Conservation (phyloP, 2,329 filamentous ascomycete genomes). For the Epichloe sp. region DNA sequence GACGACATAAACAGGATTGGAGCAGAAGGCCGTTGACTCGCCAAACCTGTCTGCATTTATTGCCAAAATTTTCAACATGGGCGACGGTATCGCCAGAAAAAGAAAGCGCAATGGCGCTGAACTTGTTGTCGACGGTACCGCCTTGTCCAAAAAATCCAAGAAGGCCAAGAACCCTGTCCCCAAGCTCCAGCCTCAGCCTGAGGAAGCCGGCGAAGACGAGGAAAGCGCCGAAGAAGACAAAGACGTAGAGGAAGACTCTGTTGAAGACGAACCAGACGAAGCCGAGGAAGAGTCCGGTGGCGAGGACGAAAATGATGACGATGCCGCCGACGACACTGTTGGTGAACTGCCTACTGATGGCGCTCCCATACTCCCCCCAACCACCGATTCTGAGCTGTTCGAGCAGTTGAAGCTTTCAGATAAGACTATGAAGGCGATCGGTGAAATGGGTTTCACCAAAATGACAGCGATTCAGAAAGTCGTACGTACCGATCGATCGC, state of each 20-base stretch:
- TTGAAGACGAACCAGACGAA: constrained; percentile 15
- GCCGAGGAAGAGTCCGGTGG: constrained; percentile 12
- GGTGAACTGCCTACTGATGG: constrained; percentile 24
- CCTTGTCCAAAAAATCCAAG: constrained; percentile 26
- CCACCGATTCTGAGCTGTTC: constrained; percentile 57
- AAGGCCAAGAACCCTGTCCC: constrained; percentile 26
- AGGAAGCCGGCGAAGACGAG: constrained; percentile 16
- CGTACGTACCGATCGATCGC: constrained; percentile 10
- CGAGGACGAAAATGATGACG: constrained; percentile 9
- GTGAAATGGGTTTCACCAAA: constrained; percentile 82
- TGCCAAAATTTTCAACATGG: constrained; percentile 15
- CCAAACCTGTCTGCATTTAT: neutral
- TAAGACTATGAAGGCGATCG: constrained; percentile 76
- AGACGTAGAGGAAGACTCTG: constrained; percentile 10
- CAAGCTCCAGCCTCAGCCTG: constrained; percentile 15
- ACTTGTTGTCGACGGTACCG: constrained; percentile 11
- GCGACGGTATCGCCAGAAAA: constrained; percentile 30
- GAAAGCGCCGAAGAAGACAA: constrained; percentile 17
- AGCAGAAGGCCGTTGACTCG: neutral
- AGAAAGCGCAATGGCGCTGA: constrained; percentile 28
- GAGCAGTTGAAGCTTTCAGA: constrained; percentile 73
- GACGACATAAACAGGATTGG: neutral
- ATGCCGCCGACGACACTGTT: constrained; percentile 14
- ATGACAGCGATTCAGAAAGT: constrained; percentile 93
- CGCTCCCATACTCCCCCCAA: constrained; percentile 40